A percentile compares a stretch with the other conserved stretches of the same genome.
Conservation (phyloP, 2,329 filamentous ascomycete genomes). For the Fusarium brevicatenulatum region DNA sequence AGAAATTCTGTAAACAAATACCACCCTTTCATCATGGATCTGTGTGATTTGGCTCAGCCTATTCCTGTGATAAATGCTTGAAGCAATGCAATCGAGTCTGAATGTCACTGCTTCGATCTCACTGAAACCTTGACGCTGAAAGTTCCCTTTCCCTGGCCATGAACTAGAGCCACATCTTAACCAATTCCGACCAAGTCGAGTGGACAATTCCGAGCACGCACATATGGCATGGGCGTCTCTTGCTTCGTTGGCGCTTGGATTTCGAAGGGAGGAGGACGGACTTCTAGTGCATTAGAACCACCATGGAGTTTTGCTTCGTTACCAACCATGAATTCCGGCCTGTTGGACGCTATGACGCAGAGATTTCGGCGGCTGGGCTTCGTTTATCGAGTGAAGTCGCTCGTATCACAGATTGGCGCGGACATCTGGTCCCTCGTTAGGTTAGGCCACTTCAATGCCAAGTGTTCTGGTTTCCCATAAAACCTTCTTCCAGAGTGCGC, state of each 20-base stretch:
- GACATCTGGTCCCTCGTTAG: constrained; percentile 31
- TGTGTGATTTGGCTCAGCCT: constrained; percentile 6
- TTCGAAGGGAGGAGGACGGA: constrained; percentile 9
- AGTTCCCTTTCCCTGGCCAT: constrained; percentile 7
- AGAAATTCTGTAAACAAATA: constrained; percentile 26
- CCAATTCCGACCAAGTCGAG: constrained; percentile 5
- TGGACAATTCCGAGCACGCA: background rate
- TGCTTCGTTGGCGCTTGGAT: constrained; percentile 19
- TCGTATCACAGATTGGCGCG: constrained; percentile 29
- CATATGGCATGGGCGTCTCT: constrained; percentile 12
- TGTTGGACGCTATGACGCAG: constrained; percentile 17
- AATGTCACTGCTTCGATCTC: constrained; percentile 12
- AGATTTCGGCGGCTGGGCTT: constrained; percentile 8
- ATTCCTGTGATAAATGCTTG: background rate
- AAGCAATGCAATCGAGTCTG: background rate
- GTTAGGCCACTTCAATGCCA: constrained; percentile 69
- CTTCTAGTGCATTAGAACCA: constrained; percentile 22
- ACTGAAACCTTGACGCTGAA: constrained; percentile 5
- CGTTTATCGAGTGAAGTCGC: constrained; percentile 11
- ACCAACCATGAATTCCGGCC: constrained; percentile 30
- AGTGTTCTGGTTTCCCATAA: constrained; percentile 71
- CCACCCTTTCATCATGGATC: constrained; percentile 32
- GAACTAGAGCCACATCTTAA: constrained; percentile 8
- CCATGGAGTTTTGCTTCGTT: constrained; percentile 13
- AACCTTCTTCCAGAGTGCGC: constrained; percentile 91